Evolutionary conservation across 2,329 filamentous ascomycete species (phyloP).

Genomic region (Stylonectria norvegica): DNA sequence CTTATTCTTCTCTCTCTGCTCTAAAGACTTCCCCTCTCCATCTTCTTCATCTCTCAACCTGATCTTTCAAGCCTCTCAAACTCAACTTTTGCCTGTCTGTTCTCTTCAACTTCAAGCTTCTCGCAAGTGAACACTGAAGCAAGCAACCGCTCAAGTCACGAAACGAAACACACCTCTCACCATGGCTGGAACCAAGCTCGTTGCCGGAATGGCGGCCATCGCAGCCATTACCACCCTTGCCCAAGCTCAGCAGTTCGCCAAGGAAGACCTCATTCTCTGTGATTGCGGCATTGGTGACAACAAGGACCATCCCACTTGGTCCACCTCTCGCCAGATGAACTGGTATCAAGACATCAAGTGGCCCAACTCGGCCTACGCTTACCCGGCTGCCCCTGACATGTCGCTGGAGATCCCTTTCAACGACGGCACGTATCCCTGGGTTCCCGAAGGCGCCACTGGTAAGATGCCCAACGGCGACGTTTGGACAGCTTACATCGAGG

Average conservation of each 20-base stretch:
- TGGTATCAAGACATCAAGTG: constrained; percentile 40
- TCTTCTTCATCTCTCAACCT: too few species aligned
- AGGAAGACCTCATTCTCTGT: constrained; percentile 39
- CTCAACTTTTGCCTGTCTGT: too few species aligned
- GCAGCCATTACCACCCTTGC: constrained; percentile 20
- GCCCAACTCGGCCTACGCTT: constrained; percentile 33
- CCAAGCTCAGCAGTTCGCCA: constrained; percentile 26
- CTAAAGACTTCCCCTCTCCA: too few species aligned
- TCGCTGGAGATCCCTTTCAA: constrained; percentile 38
- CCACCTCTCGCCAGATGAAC: constrained; percentile 43
- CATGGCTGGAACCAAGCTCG: constrained; percentile 27
- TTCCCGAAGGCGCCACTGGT: constrained; percentile 35
- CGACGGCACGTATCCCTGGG: constrained; percentile 39
- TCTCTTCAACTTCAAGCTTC: too few species aligned
- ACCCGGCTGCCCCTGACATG: constrained; percentile 37
- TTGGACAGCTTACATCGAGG: constrained; percentile 42
- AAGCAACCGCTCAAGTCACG: not conserved
- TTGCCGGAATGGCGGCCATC: constrained; percentile 17
- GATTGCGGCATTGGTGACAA: constrained; percentile 43
- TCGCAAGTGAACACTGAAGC: too few species aligned
- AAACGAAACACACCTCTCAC: not conserved
- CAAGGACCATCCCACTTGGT: constrained; percentile 38
- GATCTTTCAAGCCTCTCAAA: too few species aligned
- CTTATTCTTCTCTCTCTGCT: too few species aligned
- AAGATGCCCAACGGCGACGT: constrained; percentile 38